Evolutionary conservation across 345 rosid species (phyloP).

Genomic region (Tarenaya hassleriana): DNA sequence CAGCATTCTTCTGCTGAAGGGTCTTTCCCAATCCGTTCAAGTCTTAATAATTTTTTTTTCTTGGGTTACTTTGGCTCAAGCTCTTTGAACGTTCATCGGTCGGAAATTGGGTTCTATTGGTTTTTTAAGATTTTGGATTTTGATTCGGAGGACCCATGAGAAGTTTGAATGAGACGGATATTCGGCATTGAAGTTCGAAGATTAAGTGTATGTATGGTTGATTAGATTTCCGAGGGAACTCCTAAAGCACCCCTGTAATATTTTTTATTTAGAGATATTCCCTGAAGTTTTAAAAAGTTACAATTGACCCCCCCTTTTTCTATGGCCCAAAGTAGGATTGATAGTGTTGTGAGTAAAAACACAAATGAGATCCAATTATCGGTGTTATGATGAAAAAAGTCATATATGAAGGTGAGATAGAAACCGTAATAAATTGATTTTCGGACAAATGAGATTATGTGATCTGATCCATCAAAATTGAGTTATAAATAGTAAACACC

Average conservation of each 20-base stretch:
- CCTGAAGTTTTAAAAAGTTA: too few species aligned
- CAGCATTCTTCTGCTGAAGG: conserved; percentile 34
- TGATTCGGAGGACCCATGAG: conserved; percentile 19
- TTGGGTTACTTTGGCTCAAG: conserved; percentile 1
- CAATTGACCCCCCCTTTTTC: too few species aligned
- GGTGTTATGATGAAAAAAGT: too few species aligned
- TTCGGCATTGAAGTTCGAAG: conserved; percentile 11
- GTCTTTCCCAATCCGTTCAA: conserved; percentile 7
- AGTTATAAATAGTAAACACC: too few species aligned
- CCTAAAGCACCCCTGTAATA: neutral
- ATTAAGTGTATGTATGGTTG: neutral
- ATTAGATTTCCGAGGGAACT: conserved; percentile 11
- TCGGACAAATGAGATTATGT: too few species aligned
- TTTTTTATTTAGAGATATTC: too few species aligned
- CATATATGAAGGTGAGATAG: too few species aligned
- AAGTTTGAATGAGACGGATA: neutral
- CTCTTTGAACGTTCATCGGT: neutral
- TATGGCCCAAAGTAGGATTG: too few species aligned
- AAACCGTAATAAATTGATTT: too few species aligned
- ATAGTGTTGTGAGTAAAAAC: too few species aligned
- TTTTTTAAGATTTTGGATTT: conserved; percentile 15
- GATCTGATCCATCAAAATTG: too few species aligned
- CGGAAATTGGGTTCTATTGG: conserved; percentile 2
- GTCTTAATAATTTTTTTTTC: conserved; percentile 15
- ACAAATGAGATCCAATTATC: too few species aligned